Conservation (phyloP, 805 yeast genomes). For the Debaryomyces tyrocola region DNA sequence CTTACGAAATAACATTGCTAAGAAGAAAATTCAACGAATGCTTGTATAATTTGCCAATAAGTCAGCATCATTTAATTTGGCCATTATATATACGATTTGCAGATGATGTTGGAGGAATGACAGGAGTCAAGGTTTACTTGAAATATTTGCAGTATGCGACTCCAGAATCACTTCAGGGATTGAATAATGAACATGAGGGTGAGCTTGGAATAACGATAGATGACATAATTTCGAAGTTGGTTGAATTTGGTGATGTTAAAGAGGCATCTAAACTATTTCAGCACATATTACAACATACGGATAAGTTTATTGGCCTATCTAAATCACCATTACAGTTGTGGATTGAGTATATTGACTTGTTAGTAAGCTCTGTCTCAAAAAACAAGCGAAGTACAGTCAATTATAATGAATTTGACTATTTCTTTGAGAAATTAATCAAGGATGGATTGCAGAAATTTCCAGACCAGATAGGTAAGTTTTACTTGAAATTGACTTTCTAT, state of each 20-base stretch:
- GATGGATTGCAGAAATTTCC: conserved; percentile 42
- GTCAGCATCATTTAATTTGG: conserved; percentile 49
- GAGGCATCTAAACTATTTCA: conserved; percentile 32
- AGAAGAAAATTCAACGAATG: conserved; percentile 51
- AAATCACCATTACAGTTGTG: conserved; percentile 50
- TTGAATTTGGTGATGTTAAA: conserved; percentile 25
- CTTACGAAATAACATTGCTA: conserved; percentile 33
- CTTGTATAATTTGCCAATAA: conserved; percentile 46
- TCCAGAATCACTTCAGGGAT: conserved; percentile 10
- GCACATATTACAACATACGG: conserved; percentile 29
- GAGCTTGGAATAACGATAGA: conserved; percentile 20
- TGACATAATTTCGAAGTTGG: conserved; percentile 27
- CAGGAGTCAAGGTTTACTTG: conserved; percentile 30
- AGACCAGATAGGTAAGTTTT: conserved; percentile 56
- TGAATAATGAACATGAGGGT: conserved; percentile 3
- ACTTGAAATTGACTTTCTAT: conserved; percentile 48
- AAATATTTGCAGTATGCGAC: conserved; percentile 30
- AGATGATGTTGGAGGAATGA: conserved; percentile 43
- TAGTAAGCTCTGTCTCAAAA: conserved; percentile 18
- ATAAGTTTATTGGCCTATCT: conserved; percentile 22
- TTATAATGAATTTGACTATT: conserved; percentile 8
- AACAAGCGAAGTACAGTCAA: neutral
- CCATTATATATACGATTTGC: conserved; percentile 56
- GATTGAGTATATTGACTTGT: conserved; percentile 43
- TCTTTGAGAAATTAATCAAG: conserved; percentile 25